Base-by-base conservation (phyloP, 2,329 filamentous ascomycete species). In the Talaromyces sp. region DNA sequence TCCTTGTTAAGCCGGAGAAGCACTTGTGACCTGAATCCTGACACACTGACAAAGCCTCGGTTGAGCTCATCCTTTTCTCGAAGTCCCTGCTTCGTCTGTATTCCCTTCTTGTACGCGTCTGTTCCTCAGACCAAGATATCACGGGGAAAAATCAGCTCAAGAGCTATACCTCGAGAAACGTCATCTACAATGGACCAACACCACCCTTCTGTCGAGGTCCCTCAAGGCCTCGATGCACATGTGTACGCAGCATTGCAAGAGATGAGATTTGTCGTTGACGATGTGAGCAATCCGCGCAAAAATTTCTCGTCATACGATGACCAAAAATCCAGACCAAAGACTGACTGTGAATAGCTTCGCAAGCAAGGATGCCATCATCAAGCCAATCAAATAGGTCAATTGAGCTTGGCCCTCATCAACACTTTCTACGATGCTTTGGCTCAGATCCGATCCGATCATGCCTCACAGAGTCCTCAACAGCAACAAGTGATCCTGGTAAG, bases 341-440 rank as follows among this genome's bases (percentile, higher is more conserved):
- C 41, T 58, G 41, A 58, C 41, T 36, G 15, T 35, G n/a, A 40
- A 10, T 35, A 58, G 57, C 41, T 58, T 25, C 57, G 43, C 13
- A 25, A 35, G 2, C 36, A 51, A 17, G 57, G 57, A 6, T 50
- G 39, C 36, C 39, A 40, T 13, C 17, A 15, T 28, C 50, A 48
- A 50, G 66, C 67, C 48, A 69, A 69, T 65, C 59, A 62, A 39
- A 65, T 69, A 21, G 66, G 66, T 19, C 63, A 63, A 36, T 59
- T 66, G 41, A 61, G 62, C 37, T 57, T 66, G 37, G 60, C 60
- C 17, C 63, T 68, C 51, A 61, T 67, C 37, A 58, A 62, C 22
- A 62, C 61, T 51, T 67, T 67, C 58, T 64, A 64, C 21, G 54
- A 60, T 15, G 64, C 63, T 33, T 63, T 63, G 9, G 62, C 63